Conservation (phyloP, 225 moss, liverwort and hornwort genomes). For the Marchantia paleacea region DNA sequence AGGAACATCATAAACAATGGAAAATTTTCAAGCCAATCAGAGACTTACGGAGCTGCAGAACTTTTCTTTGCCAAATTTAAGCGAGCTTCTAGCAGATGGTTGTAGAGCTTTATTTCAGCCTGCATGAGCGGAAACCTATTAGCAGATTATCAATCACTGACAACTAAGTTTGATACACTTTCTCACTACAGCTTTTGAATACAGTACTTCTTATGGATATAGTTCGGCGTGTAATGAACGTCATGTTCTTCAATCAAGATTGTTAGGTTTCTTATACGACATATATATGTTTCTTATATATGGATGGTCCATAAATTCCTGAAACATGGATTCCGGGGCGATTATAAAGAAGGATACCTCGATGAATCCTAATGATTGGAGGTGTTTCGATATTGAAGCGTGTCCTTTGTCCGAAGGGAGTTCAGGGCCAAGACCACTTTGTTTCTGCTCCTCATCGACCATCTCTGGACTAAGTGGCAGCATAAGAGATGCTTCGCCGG, state of each 20-base stretch:
- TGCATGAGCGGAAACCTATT: constrained; percentile 24
- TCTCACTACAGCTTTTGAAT: not conserved
- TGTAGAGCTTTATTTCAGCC: constrained; percentile 64
- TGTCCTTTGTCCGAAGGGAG: constrained; percentile 30
- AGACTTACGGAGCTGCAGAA: constrained; percentile 73
- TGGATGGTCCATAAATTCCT: not conserved
- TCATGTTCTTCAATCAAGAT: too few relatives aligned
- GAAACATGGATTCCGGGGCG: too few relatives aligned
- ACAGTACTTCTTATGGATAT: too few relatives aligned
- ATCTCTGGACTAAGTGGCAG: constrained; percentile 74
- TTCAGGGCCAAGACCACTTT: constrained; percentile 42
- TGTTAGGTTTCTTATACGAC: too few relatives aligned
- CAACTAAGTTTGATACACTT: not conserved
- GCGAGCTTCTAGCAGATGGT: constrained; percentile 62
- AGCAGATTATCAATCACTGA: not conserved
- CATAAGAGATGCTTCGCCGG: constrained; percentile 57
- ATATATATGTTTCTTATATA: too few relatives aligned
- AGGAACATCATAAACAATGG: not conserved
- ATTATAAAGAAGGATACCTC: constrained; percentile 39
- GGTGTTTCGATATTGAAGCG: constrained; percentile 52
- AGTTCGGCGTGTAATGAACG: too few relatives aligned
- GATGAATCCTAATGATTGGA: constrained; percentile 56
- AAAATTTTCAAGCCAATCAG: not conserved
- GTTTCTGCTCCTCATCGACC: constrained; percentile 75
- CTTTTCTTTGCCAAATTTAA: constrained; percentile 59